Conservation (phyloP, 1,284 basidiomycete species). For the Ceratobasidium theobromae region DNA sequence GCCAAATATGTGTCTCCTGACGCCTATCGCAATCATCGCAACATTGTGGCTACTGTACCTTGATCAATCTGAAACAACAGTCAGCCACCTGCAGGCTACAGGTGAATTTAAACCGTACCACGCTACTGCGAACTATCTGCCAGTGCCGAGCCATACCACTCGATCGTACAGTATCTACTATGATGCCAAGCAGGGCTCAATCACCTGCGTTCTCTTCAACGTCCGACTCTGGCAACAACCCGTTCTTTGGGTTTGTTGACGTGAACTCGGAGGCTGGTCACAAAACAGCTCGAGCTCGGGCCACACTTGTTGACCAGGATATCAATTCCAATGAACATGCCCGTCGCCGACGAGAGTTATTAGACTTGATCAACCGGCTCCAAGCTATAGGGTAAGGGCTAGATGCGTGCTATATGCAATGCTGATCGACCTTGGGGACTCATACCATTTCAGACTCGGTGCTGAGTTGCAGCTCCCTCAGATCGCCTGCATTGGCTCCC, state of each 20-base stretch:
- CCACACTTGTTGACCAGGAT: conserved; percentile 3
- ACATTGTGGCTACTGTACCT: no score
- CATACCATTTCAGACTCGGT: conserved; percentile 44
- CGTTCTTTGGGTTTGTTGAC: conserved; percentile 16
- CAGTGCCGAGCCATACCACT: no score
- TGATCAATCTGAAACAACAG: no score
- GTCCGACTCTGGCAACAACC: background rate
- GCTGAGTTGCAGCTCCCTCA: conserved; percentile 52
- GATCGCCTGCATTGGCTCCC: conserved; percentile 60
- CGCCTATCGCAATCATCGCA: no score
- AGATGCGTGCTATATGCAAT: background rate
- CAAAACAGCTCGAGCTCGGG: background rate
- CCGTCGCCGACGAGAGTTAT: conserved; percentile 19
- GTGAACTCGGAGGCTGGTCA: background rate
- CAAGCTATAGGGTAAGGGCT: conserved; percentile 10
- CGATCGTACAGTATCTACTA: no score
- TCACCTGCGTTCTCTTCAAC: background rate
- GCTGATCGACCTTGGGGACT: no score
- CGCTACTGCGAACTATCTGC: no score
- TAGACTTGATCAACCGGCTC: conserved; percentile 18
- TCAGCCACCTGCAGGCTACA: no score
- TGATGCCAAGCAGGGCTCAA: no score
- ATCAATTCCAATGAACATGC: conserved; percentile 28
- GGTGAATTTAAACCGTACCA: no score
- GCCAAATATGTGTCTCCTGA: no score